phyloP scores from a whole-genome alignment of 139 green algal species.

The Chlamydomonas schloesseri region DNA sequence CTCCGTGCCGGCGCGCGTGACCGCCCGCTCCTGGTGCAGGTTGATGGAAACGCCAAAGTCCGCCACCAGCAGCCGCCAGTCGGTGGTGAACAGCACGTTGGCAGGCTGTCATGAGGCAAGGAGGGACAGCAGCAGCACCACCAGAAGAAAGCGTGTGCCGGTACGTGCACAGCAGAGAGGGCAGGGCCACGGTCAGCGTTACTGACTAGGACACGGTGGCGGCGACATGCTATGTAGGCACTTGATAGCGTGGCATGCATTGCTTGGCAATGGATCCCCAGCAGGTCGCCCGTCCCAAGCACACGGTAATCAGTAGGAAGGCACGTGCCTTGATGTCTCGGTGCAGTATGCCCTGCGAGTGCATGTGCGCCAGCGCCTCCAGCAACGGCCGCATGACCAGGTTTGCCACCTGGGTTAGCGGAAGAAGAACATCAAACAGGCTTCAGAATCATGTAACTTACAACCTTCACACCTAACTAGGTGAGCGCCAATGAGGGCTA shows the following conservation, averaged over 20 bases:
- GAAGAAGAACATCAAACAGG: no score
- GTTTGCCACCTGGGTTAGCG: constrained; percentile 6
- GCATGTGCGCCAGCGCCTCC: constrained; percentile 45
- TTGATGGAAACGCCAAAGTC: constrained; percentile 13
- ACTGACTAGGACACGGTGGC: no score
- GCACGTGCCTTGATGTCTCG: background rate
- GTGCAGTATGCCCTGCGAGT: constrained; percentile 43
- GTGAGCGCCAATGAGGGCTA: no score
- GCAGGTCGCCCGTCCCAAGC: no score
- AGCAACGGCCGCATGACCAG: constrained; percentile 51
- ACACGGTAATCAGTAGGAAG: no score
- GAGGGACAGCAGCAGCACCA: background rate
- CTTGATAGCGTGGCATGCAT: no score
- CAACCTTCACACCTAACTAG: no score
- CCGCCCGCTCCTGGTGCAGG: constrained; percentile 13
- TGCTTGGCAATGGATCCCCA: no score
- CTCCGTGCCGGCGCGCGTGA: constrained; percentile 5
- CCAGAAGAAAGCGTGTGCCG: no score
- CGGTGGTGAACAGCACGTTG: background rate
- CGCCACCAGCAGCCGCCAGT: background rate
- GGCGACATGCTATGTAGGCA: no score
- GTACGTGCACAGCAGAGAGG: background rate
- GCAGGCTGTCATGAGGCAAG: background rate
- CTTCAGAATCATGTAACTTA: no score
- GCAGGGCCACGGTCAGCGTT: no score